Conservation (phyloP, 2,329 filamentous ascomycete species). For the Hyphodiscus sp. region DNA sequence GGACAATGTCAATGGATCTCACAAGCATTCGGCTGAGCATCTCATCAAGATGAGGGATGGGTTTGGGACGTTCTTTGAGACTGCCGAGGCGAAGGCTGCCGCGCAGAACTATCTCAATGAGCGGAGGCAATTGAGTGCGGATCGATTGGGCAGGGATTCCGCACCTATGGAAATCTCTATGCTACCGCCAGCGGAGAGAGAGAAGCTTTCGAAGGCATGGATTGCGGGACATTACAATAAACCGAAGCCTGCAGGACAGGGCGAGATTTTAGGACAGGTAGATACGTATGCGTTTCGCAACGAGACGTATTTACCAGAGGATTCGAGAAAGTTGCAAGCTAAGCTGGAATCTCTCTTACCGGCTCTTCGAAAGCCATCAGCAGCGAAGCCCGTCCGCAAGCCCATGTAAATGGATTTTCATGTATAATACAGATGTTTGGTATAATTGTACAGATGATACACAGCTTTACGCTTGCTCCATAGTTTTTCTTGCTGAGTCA, state of each 20-base stretch:
- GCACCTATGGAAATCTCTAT: conserved; percentile 3
- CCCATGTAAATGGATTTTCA: background rate
- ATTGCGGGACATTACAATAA: conserved; percentile 26
- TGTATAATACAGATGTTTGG: conserved; percentile 10
- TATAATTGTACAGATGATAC: conserved; percentile 17
- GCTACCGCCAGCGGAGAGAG: conserved; percentile 14
- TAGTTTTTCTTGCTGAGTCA: conserved; percentile 31
- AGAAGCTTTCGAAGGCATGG: conserved; percentile 20
- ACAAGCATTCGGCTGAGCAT: conserved; percentile 13
- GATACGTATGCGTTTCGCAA: conserved; percentile 24
- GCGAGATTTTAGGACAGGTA: conserved; percentile 21
- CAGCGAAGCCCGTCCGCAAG: background rate
- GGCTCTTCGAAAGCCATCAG: background rate
- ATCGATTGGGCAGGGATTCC: conserved; percentile 1
- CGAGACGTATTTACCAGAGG: conserved; percentile 27
- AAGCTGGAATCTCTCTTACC: conserved; percentile 26
- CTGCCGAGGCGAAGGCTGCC: conserved; percentile 17
- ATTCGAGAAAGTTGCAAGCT: conserved; percentile 23
- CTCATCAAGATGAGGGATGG: conserved; percentile 15
- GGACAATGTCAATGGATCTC: conserved; percentile 10
- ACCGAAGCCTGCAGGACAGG: conserved; percentile 10
- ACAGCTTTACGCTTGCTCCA: conserved; percentile 26
- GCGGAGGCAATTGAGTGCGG: background rate
- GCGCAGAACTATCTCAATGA: conserved; percentile 7
- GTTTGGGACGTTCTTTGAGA: conserved; percentile 23